These are phyloP conservation scores for Podaxis rugospora DNA, from an alignment of 768 basidiomycete genomes.

Conservation along the genomic window DNA sequence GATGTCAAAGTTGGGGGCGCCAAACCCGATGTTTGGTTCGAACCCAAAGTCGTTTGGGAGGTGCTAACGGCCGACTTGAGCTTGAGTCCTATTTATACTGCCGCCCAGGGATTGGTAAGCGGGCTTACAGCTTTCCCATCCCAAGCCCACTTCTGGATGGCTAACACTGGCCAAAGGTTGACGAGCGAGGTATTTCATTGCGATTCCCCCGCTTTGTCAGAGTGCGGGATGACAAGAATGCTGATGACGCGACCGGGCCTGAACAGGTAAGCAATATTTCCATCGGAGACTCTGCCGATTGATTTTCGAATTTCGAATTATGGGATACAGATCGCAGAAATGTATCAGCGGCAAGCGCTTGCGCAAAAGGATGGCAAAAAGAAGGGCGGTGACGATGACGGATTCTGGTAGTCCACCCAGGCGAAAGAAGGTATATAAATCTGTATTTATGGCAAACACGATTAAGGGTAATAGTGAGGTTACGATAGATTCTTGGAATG, in stretches of 20 bases:
- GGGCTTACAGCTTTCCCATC: slow-evolving; percentile 21
- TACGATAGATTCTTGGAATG: slow-evolving; percentile 18
- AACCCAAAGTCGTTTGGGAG: slow-evolving; percentile 97
- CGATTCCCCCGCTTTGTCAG: slow-evolving; percentile 95
- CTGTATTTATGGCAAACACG: slow-evolving; percentile 18
- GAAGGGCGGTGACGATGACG: slow-evolving; percentile 73
- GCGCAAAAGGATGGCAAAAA: slow-evolving; percentile 70
- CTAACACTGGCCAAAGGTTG: slow-evolving; percentile 44
- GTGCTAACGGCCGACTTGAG: slow-evolving; percentile 96
- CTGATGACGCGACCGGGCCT: slow-evolving; percentile 88
- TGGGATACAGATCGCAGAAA: slow-evolving; percentile 72
- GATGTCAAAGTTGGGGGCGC: slow-evolving; percentile 90
- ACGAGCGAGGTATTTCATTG: slow-evolving; percentile 89
- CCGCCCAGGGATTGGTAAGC: slow-evolving; percentile 79
- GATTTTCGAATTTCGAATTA: neutral
- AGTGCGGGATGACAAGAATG: slow-evolving; percentile 88
- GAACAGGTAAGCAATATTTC: slow-evolving; percentile 66
- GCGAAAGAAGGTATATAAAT: slow-evolving; percentile 22
- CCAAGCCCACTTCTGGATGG: neutral
- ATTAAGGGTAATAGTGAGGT: slow-evolving; percentile 9
- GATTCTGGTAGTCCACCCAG: slow-evolving; percentile 56
- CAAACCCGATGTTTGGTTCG: slow-evolving; percentile 98
- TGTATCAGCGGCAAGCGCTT: slow-evolving; percentile 87
- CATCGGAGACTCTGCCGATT: neutral
- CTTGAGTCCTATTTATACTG: slow-evolving; percentile 94